Evolutionary conservation across 768 basidiomycete species (phyloP), one percentile per base, ranked within the genome.

Genomic region (Mycena kentingensis): DNA sequence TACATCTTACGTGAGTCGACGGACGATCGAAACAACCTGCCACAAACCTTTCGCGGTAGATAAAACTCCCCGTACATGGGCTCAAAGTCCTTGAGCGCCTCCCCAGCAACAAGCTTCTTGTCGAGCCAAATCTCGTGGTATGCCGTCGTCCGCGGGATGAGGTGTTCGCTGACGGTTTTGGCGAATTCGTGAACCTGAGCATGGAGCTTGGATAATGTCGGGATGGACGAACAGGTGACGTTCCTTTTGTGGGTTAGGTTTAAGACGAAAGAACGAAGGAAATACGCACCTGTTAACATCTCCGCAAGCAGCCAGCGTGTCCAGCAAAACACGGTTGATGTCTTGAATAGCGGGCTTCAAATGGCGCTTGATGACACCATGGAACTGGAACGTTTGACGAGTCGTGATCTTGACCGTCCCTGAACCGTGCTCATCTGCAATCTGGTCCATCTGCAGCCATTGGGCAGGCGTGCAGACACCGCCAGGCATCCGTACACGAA

Each of bases 61-160:
- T 99, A 98, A 72, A 95, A 95, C 67, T 92, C 88, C 31, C 97
- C 97, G 65, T 98, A 99, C n/a, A 98, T 71, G 2, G 97, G 97
- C 71, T 99, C 97, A 59, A 92, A 84, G 70, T 97, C 94, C 66
- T 94, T 90, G 54, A 97, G 71, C 5, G 94, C 93, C 29, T 93
- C 94, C 16, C 96, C 97, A 4, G 89, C 92, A 45, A 99, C 88
- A 61, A 93, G 73, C 76, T 97, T 97, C 76, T 97, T 95, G 75
- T 98, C 94, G 36, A 98, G 77, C 96, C 96, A 99, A 57, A 99
- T 98, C 72, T 99, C 97, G 66, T 98, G 93, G 68, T 99, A 98
- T 5, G 97, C 97, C 4, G 85, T 84, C 4, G 95, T 98, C 38
- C 84, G 80, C 19, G 97, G 97, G 28, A 97, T 77, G 35, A 99